Percentiles rank a stretch among this genome's conserved stretches.
These are phyloP conservation scores for Aspergillus ruber DNA, from an alignment of 2,329 filamentous ascomycete genomes.

Conservation along the genomic window DNA sequence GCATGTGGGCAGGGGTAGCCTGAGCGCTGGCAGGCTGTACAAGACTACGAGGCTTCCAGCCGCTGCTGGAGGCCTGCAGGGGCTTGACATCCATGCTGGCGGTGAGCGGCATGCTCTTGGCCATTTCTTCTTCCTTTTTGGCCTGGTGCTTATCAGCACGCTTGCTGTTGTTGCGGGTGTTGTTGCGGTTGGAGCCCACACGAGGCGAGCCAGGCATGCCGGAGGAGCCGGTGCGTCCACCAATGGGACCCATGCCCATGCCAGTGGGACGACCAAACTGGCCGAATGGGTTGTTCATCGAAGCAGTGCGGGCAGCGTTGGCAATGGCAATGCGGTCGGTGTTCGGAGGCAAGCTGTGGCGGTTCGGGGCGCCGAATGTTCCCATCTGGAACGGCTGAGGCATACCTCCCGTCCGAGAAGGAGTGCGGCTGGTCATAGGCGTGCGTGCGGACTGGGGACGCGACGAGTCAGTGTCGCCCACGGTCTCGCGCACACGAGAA, in stretches of 20 bases:
- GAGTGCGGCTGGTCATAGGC: constrained; percentile 44
- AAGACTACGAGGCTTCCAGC: constrained; percentile 84
- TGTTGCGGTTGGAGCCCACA: constrained; percentile 54
- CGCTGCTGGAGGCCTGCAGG: constrained; percentile 63
- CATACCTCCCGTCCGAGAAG: constrained; percentile 46
- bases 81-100: constrained; percentile 74
- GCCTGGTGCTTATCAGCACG: constrained; percentile 45
- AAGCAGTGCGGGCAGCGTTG: constrained; percentile 41
- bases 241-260: constrained; percentile 57
- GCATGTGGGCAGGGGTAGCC: constrained; percentile 56
- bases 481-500: constrained; percentile 72
- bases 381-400: constrained; percentile 61
- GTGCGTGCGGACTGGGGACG: constrained; percentile 51
- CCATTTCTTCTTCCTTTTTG: constrained; percentile 61
- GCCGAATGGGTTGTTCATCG: constrained; percentile 50
- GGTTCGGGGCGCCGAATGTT: constrained; percentile 50
- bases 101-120: constrained; percentile 88
- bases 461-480: constrained; percentile 69
- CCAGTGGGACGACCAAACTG: constrained; percentile 55
- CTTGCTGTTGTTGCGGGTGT: constrained; percentile 44
- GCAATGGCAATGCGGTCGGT: constrained; percentile 68
- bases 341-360: constrained; percentile 63
- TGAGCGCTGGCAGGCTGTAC: constrained; percentile 42
- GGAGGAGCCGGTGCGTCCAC: constrained; percentile 60
- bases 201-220: constrained; percentile 66